Evolutionary conservation across 2,329 filamentous ascomycete species (phyloP), one percentile per base, ranked within the genome.

Genomic region (Aspergillus thermomutatus): DNA sequence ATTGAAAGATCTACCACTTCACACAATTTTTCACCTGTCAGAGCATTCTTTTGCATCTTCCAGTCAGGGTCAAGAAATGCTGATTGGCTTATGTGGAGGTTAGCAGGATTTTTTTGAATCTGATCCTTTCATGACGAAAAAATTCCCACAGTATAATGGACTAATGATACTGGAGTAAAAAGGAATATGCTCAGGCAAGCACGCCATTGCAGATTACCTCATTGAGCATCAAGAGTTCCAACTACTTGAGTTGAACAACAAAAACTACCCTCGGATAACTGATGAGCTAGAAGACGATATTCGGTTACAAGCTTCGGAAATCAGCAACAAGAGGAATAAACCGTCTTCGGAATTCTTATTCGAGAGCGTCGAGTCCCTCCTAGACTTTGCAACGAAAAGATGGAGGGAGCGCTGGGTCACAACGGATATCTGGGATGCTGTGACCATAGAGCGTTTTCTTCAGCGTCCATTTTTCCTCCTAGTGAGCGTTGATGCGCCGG

Each of bases 131-230:
- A 11, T 45, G 23, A n/a, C n/a, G 26, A n/a, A 45, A 49, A 21
- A 40, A 40, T 28, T 19, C 19, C 19, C 21, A n/a, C n/a, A 11
- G 21, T 27, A 28, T 40, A 19, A 49, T 47, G 45, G 25, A 66
- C 61, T 67, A 56, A 68, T 52, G 26, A 26, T 17, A 21, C 6
- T 41, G 19, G 31, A 50, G 26, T 17, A 17, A 27, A 43, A 69
- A 94, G 92, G 90, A 69, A 93, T 97, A 67, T 97, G 92, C 78
- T 87, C 93, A 50, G 94, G 94, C 68, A 97, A 97, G 79, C 87
- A 87, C 71, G 91, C 91, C 9, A 90, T 97, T 62, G 92, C 92
- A 56, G 85, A 90, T 54, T 97, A 96, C 72, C 84, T 99, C 8
- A 85, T 92, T 62, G 84, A 92, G 61, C 85, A 92, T 62, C 89